Percentiles rank a stretch among this genome's conserved stretches.
Conservation (phyloP, 2,329 filamentous ascomycete genomes). For the Aspergillus sojae region DNA sequence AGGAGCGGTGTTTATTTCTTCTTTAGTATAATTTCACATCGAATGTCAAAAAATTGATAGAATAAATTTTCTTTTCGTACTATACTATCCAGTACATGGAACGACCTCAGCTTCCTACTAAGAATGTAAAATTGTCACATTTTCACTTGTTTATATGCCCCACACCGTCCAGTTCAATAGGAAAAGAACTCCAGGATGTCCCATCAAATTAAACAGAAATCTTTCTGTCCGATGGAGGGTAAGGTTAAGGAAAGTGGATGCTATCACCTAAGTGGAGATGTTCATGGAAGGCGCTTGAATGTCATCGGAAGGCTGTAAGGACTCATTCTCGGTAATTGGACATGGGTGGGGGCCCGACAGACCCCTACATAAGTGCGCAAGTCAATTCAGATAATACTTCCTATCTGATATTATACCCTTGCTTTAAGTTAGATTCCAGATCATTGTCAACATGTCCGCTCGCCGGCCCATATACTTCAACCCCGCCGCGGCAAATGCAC, state of each 20-base stretch:
- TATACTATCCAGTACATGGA: neutral
- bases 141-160: neutral
- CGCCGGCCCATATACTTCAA: conserved; percentile 33
- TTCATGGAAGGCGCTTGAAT: conserved; percentile 10
- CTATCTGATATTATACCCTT: conserved; percentile 5
- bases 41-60: neutral
- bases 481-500: conserved; percentile 19
- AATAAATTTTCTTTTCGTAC: neutral
- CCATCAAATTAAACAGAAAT: neutral
- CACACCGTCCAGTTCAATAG: neutral
- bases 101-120: neutral
- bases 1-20: neutral
- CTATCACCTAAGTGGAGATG: neutral
- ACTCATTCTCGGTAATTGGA: neutral
- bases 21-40: neutral
- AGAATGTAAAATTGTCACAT: neutral
- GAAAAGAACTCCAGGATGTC: neutral
- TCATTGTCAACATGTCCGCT: conserved; percentile 8
- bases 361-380: neutral
- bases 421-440: neutral
- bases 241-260: neutral
- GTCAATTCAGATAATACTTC: neutral
- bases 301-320: conserved; percentile 20
- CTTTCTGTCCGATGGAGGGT: neutral
- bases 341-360: neutral